Conservation (phyloP, 2,329 filamentous ascomycete species). For the Clarireedia paspali region DNA sequence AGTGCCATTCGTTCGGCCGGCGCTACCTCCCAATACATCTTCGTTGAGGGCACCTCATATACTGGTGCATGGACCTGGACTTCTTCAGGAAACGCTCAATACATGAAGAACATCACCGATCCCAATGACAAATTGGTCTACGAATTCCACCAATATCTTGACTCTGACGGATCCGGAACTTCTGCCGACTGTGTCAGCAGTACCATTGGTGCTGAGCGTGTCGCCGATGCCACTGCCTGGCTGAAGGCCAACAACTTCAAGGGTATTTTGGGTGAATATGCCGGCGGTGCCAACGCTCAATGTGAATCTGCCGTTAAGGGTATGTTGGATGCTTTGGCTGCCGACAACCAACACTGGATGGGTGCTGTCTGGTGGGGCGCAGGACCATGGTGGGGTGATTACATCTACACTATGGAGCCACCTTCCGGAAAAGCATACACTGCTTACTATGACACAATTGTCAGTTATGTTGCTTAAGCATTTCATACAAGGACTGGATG, state of each 20-base stretch:
- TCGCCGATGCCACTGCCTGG: slow-evolving; percentile 45
- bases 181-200: slow-evolving; percentile 39
- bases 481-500: not conserved
- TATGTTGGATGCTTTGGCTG: slow-evolving; percentile 39
- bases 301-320: slow-evolving; percentile 43
- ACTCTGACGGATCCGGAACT: slow-evolving; percentile 47
- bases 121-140: slow-evolving; percentile 46
- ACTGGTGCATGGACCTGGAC: slow-evolving; percentile 32
- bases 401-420: slow-evolving; percentile 44
- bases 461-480: slow-evolving; percentile 1
- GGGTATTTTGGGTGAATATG: slow-evolving; percentile 47
- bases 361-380: slow-evolving; percentile 47
- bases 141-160: slow-evolving; percentile 57
- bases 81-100: slow-evolving; percentile 33
- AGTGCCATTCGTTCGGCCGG: slow-evolving; percentile 36
- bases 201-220: slow-evolving; percentile 46
- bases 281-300: slow-evolving; percentile 41
- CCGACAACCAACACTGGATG: slow-evolving; percentile 45
- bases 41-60: slow-evolving; percentile 42
- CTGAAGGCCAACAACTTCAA: slow-evolving; percentile 43
- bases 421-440: slow-evolving; percentile 32
- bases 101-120: slow-evolving; percentile 41
- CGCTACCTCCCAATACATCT: slow-evolving; percentile 47
- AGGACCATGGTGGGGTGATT: slow-evolving; percentile 43
- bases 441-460: slow-evolving; percentile 2